A percentile compares a stretch with the other conserved stretches of the same genome.
Evolutionary conservation across 768 basidiomycete species (phyloP).

Genomic region (Boletales sp.): DNA sequence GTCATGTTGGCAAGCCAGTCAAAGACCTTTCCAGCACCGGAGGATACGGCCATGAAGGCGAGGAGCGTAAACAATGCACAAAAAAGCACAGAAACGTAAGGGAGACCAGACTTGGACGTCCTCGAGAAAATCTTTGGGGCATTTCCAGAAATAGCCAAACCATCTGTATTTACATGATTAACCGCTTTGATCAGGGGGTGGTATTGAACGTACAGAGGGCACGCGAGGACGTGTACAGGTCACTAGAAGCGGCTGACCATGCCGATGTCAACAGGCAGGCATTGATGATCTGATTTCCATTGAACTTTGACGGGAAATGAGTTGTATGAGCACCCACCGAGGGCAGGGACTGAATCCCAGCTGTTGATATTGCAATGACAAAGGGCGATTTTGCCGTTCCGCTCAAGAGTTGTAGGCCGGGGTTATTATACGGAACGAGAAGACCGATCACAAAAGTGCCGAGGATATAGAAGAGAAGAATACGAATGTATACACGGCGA

Average conservation of each 20-base stretch:
- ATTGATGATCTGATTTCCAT: conserved; percentile 59
- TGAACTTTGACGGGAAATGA: conserved; percentile 6
- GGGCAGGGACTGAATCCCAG: conserved; percentile 86
- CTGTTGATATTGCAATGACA: conserved; percentile 81
- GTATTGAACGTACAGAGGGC: conserved; percentile 63
- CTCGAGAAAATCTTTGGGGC: conserved; percentile 77
- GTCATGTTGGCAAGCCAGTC: conserved; percentile 80
- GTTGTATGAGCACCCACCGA: conserved; percentile 45
- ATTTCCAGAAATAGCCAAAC: conserved; percentile 73
- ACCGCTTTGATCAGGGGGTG: background rate
- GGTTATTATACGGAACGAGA: conserved; percentile 71
- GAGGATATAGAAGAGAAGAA: conserved; percentile 74
- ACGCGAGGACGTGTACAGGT: conserved; percentile 85
- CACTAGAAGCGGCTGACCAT: conserved; percentile 89
- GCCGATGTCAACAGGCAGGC: conserved; percentile 84
- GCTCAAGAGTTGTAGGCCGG: conserved; percentile 44
- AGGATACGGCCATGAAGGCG: conserved; percentile 78
- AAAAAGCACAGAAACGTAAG: conserved; percentile 67
- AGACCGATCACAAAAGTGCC: conserved; percentile 77
- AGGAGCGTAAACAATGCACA: conserved; percentile 63
- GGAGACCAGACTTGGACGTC: conserved; percentile 72
- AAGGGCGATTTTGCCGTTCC: conserved; percentile 79
- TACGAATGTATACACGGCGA: conserved; percentile 66
- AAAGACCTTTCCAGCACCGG: conserved; percentile 72
- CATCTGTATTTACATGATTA: conserved; percentile 45